phyloP scores from a whole-genome alignment of 2,329 filamentous ascomycete species.

The Neopestalotiopsis rosae region DNA sequence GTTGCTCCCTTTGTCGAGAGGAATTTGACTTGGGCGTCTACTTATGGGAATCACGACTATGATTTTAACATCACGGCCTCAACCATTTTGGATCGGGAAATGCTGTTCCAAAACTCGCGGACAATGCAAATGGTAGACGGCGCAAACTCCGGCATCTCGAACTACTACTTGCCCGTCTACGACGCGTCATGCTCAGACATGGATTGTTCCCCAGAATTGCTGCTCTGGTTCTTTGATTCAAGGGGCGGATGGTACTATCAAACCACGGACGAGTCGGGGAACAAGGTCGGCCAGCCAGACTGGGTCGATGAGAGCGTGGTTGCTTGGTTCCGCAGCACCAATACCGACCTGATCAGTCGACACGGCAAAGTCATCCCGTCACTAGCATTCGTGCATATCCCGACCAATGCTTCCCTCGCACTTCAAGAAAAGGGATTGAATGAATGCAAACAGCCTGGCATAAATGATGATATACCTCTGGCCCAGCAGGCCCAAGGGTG shows the following conservation, averaged over 20 bases:
- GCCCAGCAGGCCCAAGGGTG: conserved; percentile 50
- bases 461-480: conserved; percentile 50
- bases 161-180: conserved; percentile 54
- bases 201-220: conserved; percentile 43
- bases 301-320: conserved; percentile 53
- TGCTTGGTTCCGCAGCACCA: conserved; percentile 47
- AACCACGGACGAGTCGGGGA: conserved; percentile 34
- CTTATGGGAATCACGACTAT: conserved; percentile 75
- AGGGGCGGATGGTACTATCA: conserved; percentile 62
- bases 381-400: conserved; percentile 55
- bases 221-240: conserved; percentile 78
- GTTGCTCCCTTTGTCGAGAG: conserved; percentile 62
- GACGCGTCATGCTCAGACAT: conserved; percentile 36
- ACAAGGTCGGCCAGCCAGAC: conserved; percentile 41
- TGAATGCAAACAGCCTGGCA: conserved; percentile 45
- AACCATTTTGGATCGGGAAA: conserved; percentile 48
- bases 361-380: conserved; percentile 46
- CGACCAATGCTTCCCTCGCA: conserved; percentile 46
- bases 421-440: conserved; percentile 45
- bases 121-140: conserved; percentile 46
- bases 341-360: conserved; percentile 33
- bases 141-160: conserved; percentile 46
- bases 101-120: conserved; percentile 41
- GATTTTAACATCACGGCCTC: conserved; percentile 60
- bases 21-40: conserved; percentile 66